These are phyloP conservation scores for Diaporthe humulicola DNA, from an alignment of 2,329 filamentous ascomycete species.

Conservation along the genomic window DNA sequence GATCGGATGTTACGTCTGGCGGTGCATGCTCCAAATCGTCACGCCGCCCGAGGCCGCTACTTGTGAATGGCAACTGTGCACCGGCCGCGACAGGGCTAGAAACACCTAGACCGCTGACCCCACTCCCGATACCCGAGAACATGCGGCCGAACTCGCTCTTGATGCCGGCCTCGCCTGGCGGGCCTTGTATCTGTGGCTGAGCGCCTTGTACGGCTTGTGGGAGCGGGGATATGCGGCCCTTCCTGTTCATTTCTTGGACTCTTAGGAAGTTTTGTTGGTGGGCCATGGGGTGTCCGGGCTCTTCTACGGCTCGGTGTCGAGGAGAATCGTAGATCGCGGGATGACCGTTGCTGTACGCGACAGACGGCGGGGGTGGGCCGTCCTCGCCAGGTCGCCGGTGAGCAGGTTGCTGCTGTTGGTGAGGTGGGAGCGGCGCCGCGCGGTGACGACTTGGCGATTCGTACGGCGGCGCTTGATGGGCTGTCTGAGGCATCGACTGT, in stretches of 20 bases:
- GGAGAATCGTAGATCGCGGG: constrained; percentile 59
- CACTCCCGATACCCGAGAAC: constrained; percentile 88
- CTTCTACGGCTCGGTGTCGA: constrained; percentile 59
- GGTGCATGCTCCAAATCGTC: constrained; percentile 63
- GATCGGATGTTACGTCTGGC: constrained; percentile 54
- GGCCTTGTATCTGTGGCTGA: constrained; percentile 83
- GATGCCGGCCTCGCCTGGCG: constrained; percentile 86
- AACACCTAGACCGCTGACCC: constrained; percentile 63
- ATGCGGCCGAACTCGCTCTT: constrained; percentile 96
- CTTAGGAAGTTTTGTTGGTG: constrained; percentile 79
- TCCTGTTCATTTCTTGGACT: constrained; percentile 84
- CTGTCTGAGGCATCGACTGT: constrained; percentile 48
- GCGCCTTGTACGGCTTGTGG: constrained; percentile 95
- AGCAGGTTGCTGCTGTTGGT: constrained; percentile 50
- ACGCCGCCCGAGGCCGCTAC: constrained; percentile 60
- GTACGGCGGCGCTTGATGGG: constrained; percentile 53
- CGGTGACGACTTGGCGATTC: constrained; percentile 66
- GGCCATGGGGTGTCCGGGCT: constrained; percentile 68
- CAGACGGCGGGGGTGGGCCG: constrained; percentile 62
- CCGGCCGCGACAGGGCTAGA: constrained; percentile 64
- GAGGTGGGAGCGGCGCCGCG: constrained; percentile 54
- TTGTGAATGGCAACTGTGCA: constrained; percentile 61
- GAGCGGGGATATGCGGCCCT: constrained; percentile 86
- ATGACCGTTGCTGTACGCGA: constrained; percentile 61
- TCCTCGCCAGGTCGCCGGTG: constrained; percentile 61